Evolutionary conservation across 2,329 filamentous ascomycete species (phyloP), one percentile per base, ranked within the genome.

Genomic region (Calonectria henricotiae): DNA sequence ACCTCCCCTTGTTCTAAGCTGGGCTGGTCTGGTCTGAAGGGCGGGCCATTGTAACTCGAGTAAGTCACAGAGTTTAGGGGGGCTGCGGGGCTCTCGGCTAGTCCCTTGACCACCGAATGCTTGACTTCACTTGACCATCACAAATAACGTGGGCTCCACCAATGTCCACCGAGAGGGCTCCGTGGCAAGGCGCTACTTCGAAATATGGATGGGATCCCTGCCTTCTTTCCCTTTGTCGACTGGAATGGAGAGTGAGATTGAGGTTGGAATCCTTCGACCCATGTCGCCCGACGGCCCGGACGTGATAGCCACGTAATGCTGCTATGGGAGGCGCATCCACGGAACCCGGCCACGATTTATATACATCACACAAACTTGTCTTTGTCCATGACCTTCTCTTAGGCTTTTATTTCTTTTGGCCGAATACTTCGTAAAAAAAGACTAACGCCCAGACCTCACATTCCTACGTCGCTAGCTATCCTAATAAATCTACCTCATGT

Each of bases 31-130:
- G 20, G 20, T 20, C 43, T 23, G 43, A 8, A 37, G 32, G 51
- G 51, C 6, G 51, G 20, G 20, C 20, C 39, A 15, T 6, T 37
- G 35, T 37, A 37, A 11, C 51, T 37, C 25, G 51, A 58, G 51
- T 58, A 58, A 58, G 39, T 58, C 51, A 25, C 32, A 39, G 20
- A 58, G 51, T 58, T 58, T 58, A 58, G 51, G 51, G 51, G 51
- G 51, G 35, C 51, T 23, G 51, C 51, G 51, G 51, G 51, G 51
- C 51, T 55, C 51, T 58, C 32, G 51, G 51, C 32, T 58, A 58
- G 51, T 58, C 51, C 51, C 51, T 39, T 58, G 20, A 25, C 51
- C 51, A 58, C 35, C 35, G 25, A 39, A 39, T 58, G 32, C 51
- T 55, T 55, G 51, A 6, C 32, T 35, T 37, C 17, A 9, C 32